Conservation (phyloP, 371 early-diverging fungal species). For the Mucor saturninus region DNA sequence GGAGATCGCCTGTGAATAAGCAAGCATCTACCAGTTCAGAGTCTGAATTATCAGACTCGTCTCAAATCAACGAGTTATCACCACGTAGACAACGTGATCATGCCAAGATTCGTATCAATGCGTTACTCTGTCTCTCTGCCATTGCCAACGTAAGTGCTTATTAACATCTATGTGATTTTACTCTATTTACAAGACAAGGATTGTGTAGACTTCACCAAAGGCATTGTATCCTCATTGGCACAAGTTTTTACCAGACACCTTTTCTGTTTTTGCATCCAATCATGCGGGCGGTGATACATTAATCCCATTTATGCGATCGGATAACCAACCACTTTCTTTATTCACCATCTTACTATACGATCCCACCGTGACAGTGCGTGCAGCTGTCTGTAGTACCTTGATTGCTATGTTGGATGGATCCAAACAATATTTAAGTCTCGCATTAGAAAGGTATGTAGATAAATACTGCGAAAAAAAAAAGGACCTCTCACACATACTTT, state of each 20-base stretch:
- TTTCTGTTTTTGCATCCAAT: conserved; percentile 37
- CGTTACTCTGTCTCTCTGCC: conserved; percentile 59
- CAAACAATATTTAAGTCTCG: conserved; percentile 64
- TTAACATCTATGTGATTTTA: background rate
- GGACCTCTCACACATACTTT: background rate
- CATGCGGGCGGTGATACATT: conserved; percentile 23
- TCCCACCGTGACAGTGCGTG: conserved; percentile 49
- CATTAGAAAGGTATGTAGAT: conserved; percentile 54
- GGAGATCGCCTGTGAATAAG: conserved; percentile 21
- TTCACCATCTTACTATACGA: conserved; percentile 54
- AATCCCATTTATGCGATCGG: conserved; percentile 32
- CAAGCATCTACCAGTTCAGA: conserved; percentile 54
- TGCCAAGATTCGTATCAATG: conserved; percentile 63
- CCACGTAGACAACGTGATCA: conserved; percentile 42
- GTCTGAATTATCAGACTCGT: conserved; percentile 67
- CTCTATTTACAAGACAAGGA: too few species aligned
- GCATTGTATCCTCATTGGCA: conserved; percentile 64
- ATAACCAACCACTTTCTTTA: conserved; percentile 49
- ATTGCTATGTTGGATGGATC: conserved; percentile 64
- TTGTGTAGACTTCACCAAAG: conserved; percentile 53
- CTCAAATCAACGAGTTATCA: conserved; percentile 14
- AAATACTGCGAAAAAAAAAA: too few species aligned
- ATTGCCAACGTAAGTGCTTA: conserved; percentile 50
- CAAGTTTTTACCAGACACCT: conserved; percentile 62
- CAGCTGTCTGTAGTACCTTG: conserved; percentile 58